Base-by-base conservation (phyloP, 371 early-diverging fungal genomes). In the Phascolomyces articulosus region DNA sequence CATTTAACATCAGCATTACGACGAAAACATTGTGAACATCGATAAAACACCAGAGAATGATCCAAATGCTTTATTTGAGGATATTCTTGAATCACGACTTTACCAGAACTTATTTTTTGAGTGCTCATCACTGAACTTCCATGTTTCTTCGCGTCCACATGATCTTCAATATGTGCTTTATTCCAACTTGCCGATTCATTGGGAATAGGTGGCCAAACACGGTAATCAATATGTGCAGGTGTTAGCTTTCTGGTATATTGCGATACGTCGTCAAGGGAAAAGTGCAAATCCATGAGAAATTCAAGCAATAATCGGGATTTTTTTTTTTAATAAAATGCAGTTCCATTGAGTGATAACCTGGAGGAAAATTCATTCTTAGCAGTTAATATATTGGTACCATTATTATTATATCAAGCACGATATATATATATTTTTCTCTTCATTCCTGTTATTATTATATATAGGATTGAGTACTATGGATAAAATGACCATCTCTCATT, bases 171-270 rank as follows among this genome's bases (percentile, higher is more conserved):
- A 11, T 24, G 28, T 4, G 60, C 60, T 7, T 47, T 40, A 20
- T 18, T 18, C 40, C 40, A 27, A 7, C n/a, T 13, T 44, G 60
- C 8, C 7, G 41, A 6, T 40, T 40, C 26, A 6, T 59, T 13
- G 44, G 40, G n/a, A 10, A 21, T 0, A 26, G 60, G 48, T 4
- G 60, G 60, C 60, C 60, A 59, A 13, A 29, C 23, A 15, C 60
- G 60, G 18, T 40, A 47, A 27, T 59, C 60, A 28, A 59, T 40
- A 26, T 59, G 60, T 7, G 60, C 60, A 23, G 60, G 60, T 21
- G 23, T 24, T 2, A 57, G 40, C 9, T 38, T 28, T 51, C 3
- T 51, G 51, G 51, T 51, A 24, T 24, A 51, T 20, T 4, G 26
- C 4, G 51, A 24, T 7, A 51, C 51, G 51, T 51, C 51, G 26